phyloP scores from a whole-genome alignment of 2,329 filamentous ascomycete genomes.

The Neonectria ditissima region DNA sequence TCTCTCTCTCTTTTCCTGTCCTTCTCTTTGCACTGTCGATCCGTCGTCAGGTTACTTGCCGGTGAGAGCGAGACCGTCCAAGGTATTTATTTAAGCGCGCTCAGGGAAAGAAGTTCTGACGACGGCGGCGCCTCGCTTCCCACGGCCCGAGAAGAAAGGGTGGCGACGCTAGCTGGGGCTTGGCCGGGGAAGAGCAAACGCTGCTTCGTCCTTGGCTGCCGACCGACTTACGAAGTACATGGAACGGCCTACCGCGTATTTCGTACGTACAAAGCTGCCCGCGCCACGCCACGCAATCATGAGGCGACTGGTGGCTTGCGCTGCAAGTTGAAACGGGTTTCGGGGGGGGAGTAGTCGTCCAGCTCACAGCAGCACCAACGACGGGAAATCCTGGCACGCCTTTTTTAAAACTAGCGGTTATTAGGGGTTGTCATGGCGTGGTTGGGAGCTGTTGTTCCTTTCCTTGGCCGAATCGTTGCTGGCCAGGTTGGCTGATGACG shows the following conservation, averaged over 20 bases:
- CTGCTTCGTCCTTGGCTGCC: not conserved
- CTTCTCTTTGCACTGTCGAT: not conserved
- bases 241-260: no score
- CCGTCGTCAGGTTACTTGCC: not conserved
- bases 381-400: constrained; percentile 5
- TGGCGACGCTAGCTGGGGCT: constrained; percentile 4
- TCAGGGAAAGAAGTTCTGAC: not conserved
- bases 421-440: not conserved
- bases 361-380: constrained; percentile 11
- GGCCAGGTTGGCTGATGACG: not conserved
- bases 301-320: constrained; percentile 16
- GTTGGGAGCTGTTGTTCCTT: not conserved
- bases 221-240: no score
- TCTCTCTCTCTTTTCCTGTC: not conserved
- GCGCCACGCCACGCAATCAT: constrained; percentile 28
- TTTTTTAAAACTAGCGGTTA: constrained; percentile 11
- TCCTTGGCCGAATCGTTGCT: constrained; percentile 9
- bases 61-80: not conserved
- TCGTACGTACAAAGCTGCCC: not conserved
- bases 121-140: not conserved
- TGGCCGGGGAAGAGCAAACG: not conserved
- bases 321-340: constrained; percentile 9
- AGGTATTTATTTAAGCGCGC: not conserved
- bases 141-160: constrained; percentile 8
- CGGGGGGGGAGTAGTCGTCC: no score